phyloP scores from a whole-genome alignment of 2,329 filamentous ascomycete genomes.

The Diaporthe citri region DNA sequence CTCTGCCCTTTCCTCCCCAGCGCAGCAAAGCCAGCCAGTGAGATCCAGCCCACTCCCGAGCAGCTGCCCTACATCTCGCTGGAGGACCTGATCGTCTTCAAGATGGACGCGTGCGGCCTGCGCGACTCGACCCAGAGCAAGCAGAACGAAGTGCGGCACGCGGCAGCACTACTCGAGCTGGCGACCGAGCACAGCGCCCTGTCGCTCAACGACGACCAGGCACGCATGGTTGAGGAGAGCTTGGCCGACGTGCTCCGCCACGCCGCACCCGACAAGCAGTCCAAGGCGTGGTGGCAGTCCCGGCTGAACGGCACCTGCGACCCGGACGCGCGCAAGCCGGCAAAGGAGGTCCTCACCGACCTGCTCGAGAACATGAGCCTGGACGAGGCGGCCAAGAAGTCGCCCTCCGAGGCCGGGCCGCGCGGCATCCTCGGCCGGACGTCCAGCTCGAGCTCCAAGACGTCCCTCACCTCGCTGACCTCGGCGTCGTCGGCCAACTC shows the following conservation, averaged over 20 bases:
- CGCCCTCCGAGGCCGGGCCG: constrained; percentile 22
- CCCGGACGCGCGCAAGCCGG: constrained; percentile 38
- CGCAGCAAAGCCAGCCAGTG: constrained; percentile 35
- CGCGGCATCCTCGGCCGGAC: constrained; percentile 28
- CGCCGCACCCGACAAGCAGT: constrained; percentile 34
- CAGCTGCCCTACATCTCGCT: constrained; percentile 38
- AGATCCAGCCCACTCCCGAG: constrained; percentile 27
- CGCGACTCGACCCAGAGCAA: constrained; percentile 38
- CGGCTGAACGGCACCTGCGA: constrained; percentile 38
- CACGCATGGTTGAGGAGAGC: constrained; percentile 36
- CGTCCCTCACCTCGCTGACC: constrained; percentile 34
- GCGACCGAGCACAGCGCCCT: constrained; percentile 39
- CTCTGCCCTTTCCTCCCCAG: constrained; percentile 39
- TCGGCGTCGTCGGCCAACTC: constrained; percentile 32
- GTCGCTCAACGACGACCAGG: constrained; percentile 36
- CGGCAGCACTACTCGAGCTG: constrained; percentile 36
- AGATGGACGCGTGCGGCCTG: constrained; percentile 39
- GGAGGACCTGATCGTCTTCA: constrained; percentile 39
- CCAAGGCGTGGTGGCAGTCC: constrained; percentile 40
- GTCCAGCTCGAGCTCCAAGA: constrained; percentile 38
- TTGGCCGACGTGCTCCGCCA: constrained; percentile 37
- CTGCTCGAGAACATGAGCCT: constrained; percentile 39
- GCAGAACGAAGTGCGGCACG: constrained; percentile 37
- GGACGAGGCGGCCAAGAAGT: constrained; percentile 32
- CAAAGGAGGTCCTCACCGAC: constrained; percentile 38